Percentiles rank a stretch among this genome's conserved stretches.
Conservation (phyloP, 2,329 filamentous ascomycete species). For the Ophiosphaerella narmari region DNA sequence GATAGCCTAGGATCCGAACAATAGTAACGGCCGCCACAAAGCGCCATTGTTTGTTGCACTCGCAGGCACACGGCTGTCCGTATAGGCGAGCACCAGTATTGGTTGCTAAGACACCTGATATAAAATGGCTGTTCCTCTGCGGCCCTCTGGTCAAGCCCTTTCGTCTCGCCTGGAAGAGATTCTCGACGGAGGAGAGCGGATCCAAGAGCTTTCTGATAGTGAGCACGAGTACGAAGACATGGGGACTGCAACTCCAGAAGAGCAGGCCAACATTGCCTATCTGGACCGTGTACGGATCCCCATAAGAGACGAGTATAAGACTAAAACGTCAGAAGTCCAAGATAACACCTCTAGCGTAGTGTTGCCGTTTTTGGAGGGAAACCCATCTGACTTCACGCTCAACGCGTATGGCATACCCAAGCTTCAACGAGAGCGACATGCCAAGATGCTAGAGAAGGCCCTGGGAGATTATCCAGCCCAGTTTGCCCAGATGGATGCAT, state of each 20-base stretch:
- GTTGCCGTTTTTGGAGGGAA: slow-evolving; percentile 67
- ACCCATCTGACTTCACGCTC: slow-evolving; percentile 56
- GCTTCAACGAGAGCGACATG: slow-evolving; percentile 68
- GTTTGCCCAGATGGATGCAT: slow-evolving; percentile 80
- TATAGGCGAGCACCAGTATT: slow-evolving; percentile 9
- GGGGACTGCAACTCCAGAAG: slow-evolving; percentile 31
- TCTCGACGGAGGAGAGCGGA: slow-evolving; percentile 26
- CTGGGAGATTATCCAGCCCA: slow-evolving; percentile 66
- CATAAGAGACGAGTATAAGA: slow-evolving; percentile 69
- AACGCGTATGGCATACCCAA: slow-evolving; percentile 76
- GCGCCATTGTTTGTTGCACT: slow-evolving; percentile 31
- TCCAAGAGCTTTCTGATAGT: slow-evolving; percentile 45
- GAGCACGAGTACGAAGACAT: slow-evolving; percentile 45
- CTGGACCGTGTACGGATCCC: slow-evolving; percentile 50
- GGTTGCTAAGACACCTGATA: neutral
- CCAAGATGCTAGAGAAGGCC: slow-evolving; percentile 63
- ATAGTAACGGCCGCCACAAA: slow-evolving; percentile 29
- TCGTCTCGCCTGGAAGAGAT: slow-evolving; percentile 36
- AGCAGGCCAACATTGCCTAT: slow-evolving; percentile 35
- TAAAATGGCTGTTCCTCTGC: slow-evolving; percentile 33
- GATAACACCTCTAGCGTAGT: slow-evolving; percentile 70
- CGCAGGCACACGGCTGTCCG: slow-evolving; percentile 20
- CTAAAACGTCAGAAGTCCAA: slow-evolving; percentile 71
- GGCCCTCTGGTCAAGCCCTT: slow-evolving; percentile 22
- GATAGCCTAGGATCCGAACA: slow-evolving; percentile 23